Base-by-base conservation (phyloP, 78 protist species). In the Chrysochromulina tobinii region DNA sequence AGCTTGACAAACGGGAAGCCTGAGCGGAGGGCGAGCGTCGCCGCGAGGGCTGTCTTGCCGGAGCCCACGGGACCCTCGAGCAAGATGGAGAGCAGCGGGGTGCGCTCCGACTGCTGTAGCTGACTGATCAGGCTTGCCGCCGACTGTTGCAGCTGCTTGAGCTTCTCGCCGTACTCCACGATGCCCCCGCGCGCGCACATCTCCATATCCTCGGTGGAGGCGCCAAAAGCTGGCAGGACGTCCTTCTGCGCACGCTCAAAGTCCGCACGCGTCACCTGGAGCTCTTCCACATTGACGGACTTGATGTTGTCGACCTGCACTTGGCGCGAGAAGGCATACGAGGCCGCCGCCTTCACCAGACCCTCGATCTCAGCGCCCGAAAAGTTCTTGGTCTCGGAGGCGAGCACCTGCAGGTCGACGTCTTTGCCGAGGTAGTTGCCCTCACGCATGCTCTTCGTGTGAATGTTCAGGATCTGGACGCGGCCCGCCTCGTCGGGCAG, bases 401-500 rank as follows among this genome's bases (percentile, higher is more conserved):
- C 99, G 51, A 98, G 93, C 54, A 87, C 73, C 3, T 64, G 85
- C 38, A 99, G 50, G 57, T 89, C 50, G 57, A 99, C 99, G n/a
- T 97, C 98, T 2, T 17, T 59, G 14, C 75, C 96, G 66, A 98
- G 18, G 67, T 20, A 27, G 23, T 38, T 81, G 58, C 18, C 8
- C 59, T 92, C 53, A 4, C 91, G 61, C 91, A 94, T 84, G 27
- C 3, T 0, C 6, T 61, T 57, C 25, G 99, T 99, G 96, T 99
- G 99, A 89, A 99, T 99, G 88, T 79, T 72, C 72, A 98, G 92
- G 72, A 99, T 99, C 92, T 98, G 98, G 27, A 55, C 68, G 59
- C 99, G 93, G 27, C 99, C 99, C 0, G 68, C 58, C 91, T 97
- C 98, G 95, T 99, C 98, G 27, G 99, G 99, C n/a, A 98, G 96